Percentiles rank a stretch among this genome's conserved stretches.
phyloP scores from a whole-genome alignment of 2,329 filamentous ascomycete genomes.

The Ophiocordyceps robertsii region DNA sequence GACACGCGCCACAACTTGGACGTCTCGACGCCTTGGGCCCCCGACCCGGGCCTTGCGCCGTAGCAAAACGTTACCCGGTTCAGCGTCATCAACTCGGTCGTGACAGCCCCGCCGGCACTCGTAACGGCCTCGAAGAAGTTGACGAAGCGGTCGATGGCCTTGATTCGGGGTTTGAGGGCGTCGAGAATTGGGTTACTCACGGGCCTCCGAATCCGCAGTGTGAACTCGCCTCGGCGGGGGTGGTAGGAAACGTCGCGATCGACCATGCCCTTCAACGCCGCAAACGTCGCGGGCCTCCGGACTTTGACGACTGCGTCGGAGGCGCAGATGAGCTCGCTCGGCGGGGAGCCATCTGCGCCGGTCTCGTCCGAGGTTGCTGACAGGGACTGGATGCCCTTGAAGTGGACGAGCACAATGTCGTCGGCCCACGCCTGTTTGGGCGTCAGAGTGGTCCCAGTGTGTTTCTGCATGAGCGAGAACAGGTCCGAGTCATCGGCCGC shows the following conservation, averaged over 20 bases:
- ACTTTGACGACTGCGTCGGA: conserved; percentile 43
- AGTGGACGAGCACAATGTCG: conserved; percentile 45
- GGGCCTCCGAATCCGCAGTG: conserved; percentile 42
- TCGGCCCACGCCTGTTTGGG: conserved; percentile 38
- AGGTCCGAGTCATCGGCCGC: conserved; percentile 7
- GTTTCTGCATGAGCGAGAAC: conserved; percentile 10
- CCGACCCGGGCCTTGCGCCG: conserved; percentile 16
- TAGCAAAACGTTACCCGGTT: conserved; percentile 59
- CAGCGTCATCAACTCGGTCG: conserved; percentile 46
- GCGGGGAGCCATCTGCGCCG: conserved; percentile 3
- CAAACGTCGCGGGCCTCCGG: conserved; percentile 38
- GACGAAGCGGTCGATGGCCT: conserved; percentile 57
- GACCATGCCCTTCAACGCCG: conserved; percentile 37
- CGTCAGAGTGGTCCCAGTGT: conserved; percentile 6
- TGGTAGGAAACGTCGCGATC: conserved; percentile 52
- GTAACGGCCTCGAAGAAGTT: conserved; percentile 55
- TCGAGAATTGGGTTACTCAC: conserved; percentile 47
- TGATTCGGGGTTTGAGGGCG: conserved; percentile 44
- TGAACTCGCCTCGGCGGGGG: conserved; percentile 45
- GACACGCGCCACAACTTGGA: conserved; percentile 34
- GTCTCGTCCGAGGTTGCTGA: conserved; percentile 2
- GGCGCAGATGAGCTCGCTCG: conserved; percentile 20
- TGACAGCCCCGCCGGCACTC: conserved; percentile 38
- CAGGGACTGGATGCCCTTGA: conserved; percentile 28
- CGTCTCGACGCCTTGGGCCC: neutral